Conservation (phyloP, 176 grass and related monocot genomes). For the Eragrostis nindensis region DNA sequence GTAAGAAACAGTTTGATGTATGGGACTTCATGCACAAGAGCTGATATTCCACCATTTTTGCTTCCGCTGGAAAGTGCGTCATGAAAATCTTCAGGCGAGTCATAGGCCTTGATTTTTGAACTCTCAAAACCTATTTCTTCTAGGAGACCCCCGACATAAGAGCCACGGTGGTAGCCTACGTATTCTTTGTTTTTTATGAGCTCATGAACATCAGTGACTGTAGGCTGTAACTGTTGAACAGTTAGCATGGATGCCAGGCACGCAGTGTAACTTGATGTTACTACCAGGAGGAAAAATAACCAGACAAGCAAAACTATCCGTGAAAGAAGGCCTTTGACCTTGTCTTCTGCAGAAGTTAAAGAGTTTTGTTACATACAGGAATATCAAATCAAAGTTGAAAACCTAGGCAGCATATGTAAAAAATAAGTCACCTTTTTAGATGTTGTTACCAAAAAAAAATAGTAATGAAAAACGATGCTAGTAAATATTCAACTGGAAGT, state of each 20-base stretch:
- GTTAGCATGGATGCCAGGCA: constrained; percentile 65
- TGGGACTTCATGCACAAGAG: constrained; percentile 53
- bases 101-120: constrained; percentile 45
- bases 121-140: constrained; percentile 44
- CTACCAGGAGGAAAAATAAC: constrained; percentile 51
- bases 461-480: too few relatives aligned
- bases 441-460: neutral
- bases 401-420: neutral
- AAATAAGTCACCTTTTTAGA: neutral
- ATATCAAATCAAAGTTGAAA: neutral
- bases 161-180: constrained; percentile 42
- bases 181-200: constrained; percentile 43
- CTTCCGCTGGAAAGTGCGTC: constrained; percentile 60
- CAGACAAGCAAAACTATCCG: constrained; percentile 58
- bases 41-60: constrained; percentile 59
- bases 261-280: constrained; percentile 70
- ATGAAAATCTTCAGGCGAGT: constrained; percentile 11
- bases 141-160: constrained; percentile 51
- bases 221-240: constrained; percentile 51
- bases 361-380: neutral
- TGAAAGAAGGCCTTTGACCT: constrained; percentile 35
- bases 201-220: constrained; percentile 45
- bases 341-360: constrained; percentile 34
- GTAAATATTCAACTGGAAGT: too few relatives aligned
- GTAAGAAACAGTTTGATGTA: constrained; percentile 63